Evolutionary conservation across 176 grass and related monocot genomes (phyloP).

Genomic region (Phragmites australis): DNA sequence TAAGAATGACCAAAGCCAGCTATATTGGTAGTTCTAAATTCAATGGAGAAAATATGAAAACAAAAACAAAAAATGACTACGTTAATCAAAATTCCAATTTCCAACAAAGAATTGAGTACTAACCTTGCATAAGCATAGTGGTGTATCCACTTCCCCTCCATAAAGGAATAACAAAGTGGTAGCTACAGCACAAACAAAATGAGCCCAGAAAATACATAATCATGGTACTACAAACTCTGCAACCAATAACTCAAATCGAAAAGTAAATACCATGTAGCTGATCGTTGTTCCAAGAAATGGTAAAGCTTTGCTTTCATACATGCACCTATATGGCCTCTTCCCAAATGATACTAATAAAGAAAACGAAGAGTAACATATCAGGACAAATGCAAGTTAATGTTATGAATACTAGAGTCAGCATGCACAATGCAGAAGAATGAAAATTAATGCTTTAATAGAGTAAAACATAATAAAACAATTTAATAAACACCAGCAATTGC

Average conservation of each 20-base stretch:
- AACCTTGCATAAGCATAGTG: slow-evolving; percentile 97
- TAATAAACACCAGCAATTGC: background rate
- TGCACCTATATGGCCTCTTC: slow-evolving; percentile 89
- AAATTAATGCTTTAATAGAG: background rate
- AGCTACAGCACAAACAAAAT: slow-evolving; percentile 47
- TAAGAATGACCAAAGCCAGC: background rate
- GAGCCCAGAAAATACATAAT: slow-evolving; percentile 31
- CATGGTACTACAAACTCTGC: background rate
- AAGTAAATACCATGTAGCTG: slow-evolving; percentile 66
- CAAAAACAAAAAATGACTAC: background rate
- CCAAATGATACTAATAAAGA: slow-evolving; percentile 79
- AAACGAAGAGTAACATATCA: slow-evolving; percentile 18
- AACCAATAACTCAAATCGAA: slow-evolving; percentile 13
- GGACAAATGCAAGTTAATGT: background rate
- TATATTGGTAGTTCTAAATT: background rate
- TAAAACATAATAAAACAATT: background rate
- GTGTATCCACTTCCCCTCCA: slow-evolving; percentile 90
- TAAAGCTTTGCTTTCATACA: slow-evolving; percentile 87
- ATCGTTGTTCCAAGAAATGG: slow-evolving; percentile 83
- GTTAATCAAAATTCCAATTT: background rate
- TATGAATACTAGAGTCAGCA: no score
- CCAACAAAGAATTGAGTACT: slow-evolving; percentile 33
- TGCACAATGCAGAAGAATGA: background rate
- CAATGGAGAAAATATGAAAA: background rate
- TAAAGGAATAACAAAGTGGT: slow-evolving; percentile 93